Conservation (phyloP, 176 grass and related monocot species). For the Bothriochloa decipiens region DNA sequence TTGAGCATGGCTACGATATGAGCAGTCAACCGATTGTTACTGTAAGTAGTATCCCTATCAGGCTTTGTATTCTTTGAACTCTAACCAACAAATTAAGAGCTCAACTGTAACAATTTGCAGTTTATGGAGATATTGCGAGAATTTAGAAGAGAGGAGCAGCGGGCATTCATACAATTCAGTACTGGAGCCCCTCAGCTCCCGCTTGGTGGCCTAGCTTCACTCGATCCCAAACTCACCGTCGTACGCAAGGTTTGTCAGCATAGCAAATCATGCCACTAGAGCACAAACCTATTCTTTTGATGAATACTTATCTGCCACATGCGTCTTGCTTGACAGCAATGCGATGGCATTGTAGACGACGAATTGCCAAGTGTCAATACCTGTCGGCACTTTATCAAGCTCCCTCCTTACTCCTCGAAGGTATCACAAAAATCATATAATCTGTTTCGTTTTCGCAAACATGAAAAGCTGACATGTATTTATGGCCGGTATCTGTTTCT, state of each 20-base stretch:
- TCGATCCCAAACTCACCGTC: slow-evolving; percentile 65
- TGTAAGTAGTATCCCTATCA: slow-evolving; percentile 46
- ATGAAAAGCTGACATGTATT: not conserved
- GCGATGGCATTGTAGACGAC: slow-evolving; percentile 45
- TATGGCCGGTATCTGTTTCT: slow-evolving; percentile 19
- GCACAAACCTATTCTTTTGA: not conserved
- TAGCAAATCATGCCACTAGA: slow-evolving; percentile 3
- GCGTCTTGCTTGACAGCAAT: slow-evolving; percentile 50
- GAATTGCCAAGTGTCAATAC: slow-evolving; percentile 75
- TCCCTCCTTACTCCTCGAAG: slow-evolving; percentile 79
- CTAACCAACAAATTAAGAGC: not conserved
- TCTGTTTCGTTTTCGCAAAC: not conserved
- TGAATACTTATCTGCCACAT: slow-evolving; percentile 20
- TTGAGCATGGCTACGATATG: slow-evolving; percentile 61
- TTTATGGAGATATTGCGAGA: slow-evolving; percentile 68
- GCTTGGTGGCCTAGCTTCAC: slow-evolving; percentile 65
- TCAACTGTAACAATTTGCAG: slow-evolving; percentile 40
- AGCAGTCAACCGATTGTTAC: slow-evolving; percentile 42
- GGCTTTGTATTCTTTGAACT: not conserved
- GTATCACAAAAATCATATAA: slow-evolving; percentile 34
- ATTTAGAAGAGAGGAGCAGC: slow-evolving; percentile 56
- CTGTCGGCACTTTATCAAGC: slow-evolving; percentile 74
- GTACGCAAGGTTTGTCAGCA: slow-evolving; percentile 41
- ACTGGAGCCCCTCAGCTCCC: slow-evolving; percentile 70
- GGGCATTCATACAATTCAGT: slow-evolving; percentile 65